These are phyloP conservation scores for Rhododendron kiyosumense DNA, from an alignment of 148 eudicot species.

Conservation along the genomic window DNA sequence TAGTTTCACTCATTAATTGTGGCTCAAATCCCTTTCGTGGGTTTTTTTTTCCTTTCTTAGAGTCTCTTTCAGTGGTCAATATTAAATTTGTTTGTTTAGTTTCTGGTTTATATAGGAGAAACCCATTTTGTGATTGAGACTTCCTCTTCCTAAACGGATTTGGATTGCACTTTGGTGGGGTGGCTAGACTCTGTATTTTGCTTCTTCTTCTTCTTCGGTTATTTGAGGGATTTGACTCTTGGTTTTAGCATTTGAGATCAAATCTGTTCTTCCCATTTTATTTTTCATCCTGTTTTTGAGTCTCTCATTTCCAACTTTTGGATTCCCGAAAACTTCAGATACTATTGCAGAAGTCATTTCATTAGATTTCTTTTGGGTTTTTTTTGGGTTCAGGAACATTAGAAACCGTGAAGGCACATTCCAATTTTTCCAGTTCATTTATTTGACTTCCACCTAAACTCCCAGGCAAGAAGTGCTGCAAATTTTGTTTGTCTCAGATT, in stretches of 20 bases:
- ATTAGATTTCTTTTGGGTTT: neutral
- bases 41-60: conserved; percentile 4
- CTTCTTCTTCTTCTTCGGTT: neutral
- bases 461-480: conserved; percentile 35
- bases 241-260: neutral
- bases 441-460: conserved; percentile 7
- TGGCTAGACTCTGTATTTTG: neutral
- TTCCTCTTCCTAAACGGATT: conserved; percentile 1
- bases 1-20: conserved; percentile 3
- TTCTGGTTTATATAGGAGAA: neutral
- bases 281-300: neutral
- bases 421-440: neutral
- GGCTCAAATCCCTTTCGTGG: conserved; percentile 18
- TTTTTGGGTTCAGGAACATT: neutral
- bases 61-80: conserved; percentile 2
- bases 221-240: neutral
- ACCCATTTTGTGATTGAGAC: neutral
- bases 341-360: neutral
- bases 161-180: neutral
- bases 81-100: neutral
- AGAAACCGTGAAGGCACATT: conserved; percentile 13
- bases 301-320: neutral
- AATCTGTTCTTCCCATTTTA: neutral
- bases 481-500: conserved; percentile 23
- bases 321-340: neutral